Percentiles rank a stretch among this genome's conserved stretches.
phyloP scores from a whole-genome alignment of 108 stramenopile genomes.

The Aureococcus anophagefferens region DNA sequence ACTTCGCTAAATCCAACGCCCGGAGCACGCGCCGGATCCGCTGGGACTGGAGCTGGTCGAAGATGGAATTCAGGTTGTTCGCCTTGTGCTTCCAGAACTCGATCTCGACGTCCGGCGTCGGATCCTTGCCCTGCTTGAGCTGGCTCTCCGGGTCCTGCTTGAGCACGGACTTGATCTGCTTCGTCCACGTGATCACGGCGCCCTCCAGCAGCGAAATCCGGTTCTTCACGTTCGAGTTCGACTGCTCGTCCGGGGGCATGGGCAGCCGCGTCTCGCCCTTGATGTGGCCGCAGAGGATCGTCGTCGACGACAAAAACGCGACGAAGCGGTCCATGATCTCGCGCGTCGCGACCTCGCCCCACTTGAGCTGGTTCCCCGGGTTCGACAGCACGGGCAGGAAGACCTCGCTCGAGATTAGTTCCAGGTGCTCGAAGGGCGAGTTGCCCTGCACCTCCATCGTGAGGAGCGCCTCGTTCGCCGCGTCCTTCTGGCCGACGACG shows the following conservation, averaged over 20 bases:
- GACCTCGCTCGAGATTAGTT: constrained; percentile 61
- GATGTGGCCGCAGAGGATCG: constrained; percentile 75
- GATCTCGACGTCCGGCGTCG: constrained; percentile 75
- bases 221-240: constrained; percentile 42
- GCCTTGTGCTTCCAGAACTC: constrained; percentile 79
- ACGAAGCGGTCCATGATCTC: constrained; percentile 71
- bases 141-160: constrained; percentile 77
- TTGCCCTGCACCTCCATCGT: constrained; percentile 15
- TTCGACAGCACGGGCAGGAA: constrained; percentile 67
- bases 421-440: constrained; percentile 67
- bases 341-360: constrained; percentile 72
- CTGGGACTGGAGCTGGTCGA: constrained; percentile 70
- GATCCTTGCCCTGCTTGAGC: constrained; percentile 67
- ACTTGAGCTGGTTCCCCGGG: constrained; percentile 57
- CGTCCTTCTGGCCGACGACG: neutral
- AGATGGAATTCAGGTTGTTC: constrained; percentile 68
- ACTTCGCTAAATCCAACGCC: constrained; percentile 60
- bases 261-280: constrained; percentile 77
- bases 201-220: constrained; percentile 71
- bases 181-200: constrained; percentile 81
- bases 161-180: constrained; percentile 75
- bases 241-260: constrained; percentile 56
- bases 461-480: neutral
- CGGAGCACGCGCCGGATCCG: constrained; percentile 64
- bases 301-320: constrained; percentile 58